Conservation (phyloP, 805 yeast genomes). For the Allodekkera sacchari region DNA sequence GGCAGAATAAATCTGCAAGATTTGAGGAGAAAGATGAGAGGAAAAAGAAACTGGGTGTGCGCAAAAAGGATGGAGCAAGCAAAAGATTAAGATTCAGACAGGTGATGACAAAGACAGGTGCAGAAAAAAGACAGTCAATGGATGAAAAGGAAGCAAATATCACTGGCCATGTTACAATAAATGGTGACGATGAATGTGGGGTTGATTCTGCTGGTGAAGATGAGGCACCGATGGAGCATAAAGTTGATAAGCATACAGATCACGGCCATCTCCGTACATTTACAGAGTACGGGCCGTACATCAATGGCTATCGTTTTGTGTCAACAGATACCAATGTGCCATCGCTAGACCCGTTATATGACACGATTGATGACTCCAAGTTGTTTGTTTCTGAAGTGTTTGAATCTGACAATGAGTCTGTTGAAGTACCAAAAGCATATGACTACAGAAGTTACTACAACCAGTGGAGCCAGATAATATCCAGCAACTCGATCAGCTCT, state of each 20-base stretch:
- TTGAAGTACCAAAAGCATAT: slow-evolving; percentile 4
- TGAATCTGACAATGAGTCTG: slow-evolving; percentile 1
- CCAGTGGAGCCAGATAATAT: slow-evolving; percentile 24
- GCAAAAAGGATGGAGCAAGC: no score
- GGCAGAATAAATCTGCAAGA: no score
- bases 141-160: no score
- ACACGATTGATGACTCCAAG: background rate
- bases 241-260: background rate
- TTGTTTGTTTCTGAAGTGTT: slow-evolving; percentile 5
- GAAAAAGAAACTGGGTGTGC: no score
- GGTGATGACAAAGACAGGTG: no score
- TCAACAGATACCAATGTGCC: slow-evolving; percentile 9
- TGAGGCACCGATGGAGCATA: background rate
- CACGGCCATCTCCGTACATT: slow-evolving; percentile 1
- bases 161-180: no score
- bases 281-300: slow-evolving; percentile 28
- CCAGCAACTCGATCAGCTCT: slow-evolving; percentile 1
- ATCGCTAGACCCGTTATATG: background rate
- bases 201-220: background rate
- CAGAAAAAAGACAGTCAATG: no score
- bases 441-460: slow-evolving; percentile 16
- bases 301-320: slow-evolving; percentile 37
- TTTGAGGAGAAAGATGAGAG: no score
- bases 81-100: no score
- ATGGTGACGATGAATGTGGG: background rate